These are phyloP conservation scores for Trichophyton equinum DNA, from an alignment of 2,329 filamentous ascomycete species.

Conservation along the genomic window DNA sequence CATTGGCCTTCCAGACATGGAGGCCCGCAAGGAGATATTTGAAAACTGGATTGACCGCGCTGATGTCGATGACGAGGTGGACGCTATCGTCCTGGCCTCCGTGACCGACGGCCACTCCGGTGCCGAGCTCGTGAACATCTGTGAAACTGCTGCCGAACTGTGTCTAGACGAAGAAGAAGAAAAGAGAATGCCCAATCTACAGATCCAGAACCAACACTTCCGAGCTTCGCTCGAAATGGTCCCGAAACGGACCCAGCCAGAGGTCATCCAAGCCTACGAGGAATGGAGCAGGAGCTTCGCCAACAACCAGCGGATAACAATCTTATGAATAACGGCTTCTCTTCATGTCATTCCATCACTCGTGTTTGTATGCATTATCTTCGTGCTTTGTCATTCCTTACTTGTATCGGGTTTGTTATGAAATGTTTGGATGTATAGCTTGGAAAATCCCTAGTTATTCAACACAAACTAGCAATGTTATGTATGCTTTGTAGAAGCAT, in stretches of 20 bases:
- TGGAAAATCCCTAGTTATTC: no score
- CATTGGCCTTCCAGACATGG: constrained; percentile 63
- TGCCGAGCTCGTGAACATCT: constrained; percentile 61
- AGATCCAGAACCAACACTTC: constrained; percentile 34
- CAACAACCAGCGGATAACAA: neutral
- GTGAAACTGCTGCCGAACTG: constrained; percentile 39
- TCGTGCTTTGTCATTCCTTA: neutral
- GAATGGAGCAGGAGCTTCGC: constrained; percentile 34
- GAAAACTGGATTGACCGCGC: constrained; percentile 52
- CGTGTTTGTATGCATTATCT: neutral
- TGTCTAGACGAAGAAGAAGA: constrained; percentile 41
- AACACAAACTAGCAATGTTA: no score
- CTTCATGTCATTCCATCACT: neutral
- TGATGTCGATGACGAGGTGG: constrained; percentile 50
- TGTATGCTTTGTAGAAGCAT: no score
- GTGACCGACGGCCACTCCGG: constrained; percentile 69
- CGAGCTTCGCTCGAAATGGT: constrained; percentile 33
- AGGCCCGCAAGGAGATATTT: constrained; percentile 66
- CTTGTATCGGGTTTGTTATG: neutral
- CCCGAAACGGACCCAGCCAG: constrained; percentile 46
- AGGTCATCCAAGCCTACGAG: constrained; percentile 48
- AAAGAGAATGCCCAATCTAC: constrained; percentile 18
- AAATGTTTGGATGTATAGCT: neutral
- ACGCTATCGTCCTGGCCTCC: constrained; percentile 50
- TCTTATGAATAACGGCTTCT: neutral